Conservation (phyloP, 2,329 filamentous ascomycete genomes). For the Cadophora malorum region DNA sequence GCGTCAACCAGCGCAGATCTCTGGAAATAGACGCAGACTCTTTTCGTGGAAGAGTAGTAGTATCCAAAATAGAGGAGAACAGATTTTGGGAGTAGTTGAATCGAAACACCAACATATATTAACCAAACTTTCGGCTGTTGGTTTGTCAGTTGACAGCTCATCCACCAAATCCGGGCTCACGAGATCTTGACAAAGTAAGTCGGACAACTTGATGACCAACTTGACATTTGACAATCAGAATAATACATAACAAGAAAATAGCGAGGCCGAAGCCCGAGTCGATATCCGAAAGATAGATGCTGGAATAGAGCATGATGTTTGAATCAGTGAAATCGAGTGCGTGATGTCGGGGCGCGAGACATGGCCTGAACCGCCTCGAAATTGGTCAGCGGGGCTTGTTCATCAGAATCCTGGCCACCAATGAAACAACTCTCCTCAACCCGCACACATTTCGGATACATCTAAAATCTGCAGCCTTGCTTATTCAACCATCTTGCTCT, state of each 20-base stretch:
- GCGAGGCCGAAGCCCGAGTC: neutral
- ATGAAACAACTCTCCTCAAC: neutral
- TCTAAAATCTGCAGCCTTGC: slow-evolving; percentile 24
- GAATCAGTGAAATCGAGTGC: neutral
- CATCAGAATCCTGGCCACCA: neutral
- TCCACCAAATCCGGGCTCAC: neutral
- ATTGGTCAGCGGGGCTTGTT: slow-evolving; percentile 4
- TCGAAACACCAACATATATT: neutral
- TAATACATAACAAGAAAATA: neutral
- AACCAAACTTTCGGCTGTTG: slow-evolving; percentile 3
- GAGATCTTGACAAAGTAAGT: neutral
- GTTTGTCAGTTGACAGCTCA: neutral
- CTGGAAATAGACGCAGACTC: slow-evolving; percentile 1
- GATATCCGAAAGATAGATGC: neutral
- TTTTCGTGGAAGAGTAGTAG: neutral
- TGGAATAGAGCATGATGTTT: neutral
- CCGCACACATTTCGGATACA: slow-evolving; percentile 23
- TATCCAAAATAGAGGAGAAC: neutral
- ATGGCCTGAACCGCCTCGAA: neutral
- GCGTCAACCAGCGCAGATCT: neutral
- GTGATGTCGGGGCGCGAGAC: neutral
- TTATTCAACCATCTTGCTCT: slow-evolving; percentile 22
- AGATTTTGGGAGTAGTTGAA: neutral
- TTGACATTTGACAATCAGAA: neutral
- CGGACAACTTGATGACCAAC: neutral